A percentile compares a stretch with the other conserved stretches of the same genome.
These are phyloP conservation scores for Seiridium unicorne DNA, from an alignment of 2,329 filamentous ascomycete species.

Conservation along the genomic window DNA sequence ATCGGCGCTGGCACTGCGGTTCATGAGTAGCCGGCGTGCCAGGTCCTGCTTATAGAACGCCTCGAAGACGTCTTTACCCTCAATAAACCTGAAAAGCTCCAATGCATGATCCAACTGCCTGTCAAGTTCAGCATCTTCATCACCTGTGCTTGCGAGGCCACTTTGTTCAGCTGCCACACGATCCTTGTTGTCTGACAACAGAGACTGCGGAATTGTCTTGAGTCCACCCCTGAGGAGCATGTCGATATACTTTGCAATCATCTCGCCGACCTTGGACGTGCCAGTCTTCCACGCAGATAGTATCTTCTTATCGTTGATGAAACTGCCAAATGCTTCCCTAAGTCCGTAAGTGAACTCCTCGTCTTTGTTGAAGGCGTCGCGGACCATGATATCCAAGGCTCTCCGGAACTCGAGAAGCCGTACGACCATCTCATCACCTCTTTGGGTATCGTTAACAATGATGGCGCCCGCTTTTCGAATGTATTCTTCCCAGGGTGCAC, in stretches of 20 bases:
- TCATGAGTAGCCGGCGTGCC: slow-evolving; percentile 85
- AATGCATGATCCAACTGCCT: slow-evolving; percentile 89
- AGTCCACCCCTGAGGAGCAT: slow-evolving; percentile 82
- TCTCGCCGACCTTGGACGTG: slow-evolving; percentile 93
- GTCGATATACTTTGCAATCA: slow-evolving; percentile 98
- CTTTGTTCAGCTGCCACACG: slow-evolving; percentile 56
- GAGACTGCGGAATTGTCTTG: slow-evolving; percentile 72
- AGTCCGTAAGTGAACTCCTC: slow-evolving; percentile 76
- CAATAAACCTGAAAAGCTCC: slow-evolving; percentile 93
- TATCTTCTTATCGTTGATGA: slow-evolving; percentile 87
- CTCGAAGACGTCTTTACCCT: slow-evolving; percentile 97
- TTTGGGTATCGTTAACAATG: slow-evolving; percentile 78
- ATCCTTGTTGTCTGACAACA: slow-evolving; percentile 62
- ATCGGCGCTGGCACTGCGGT: slow-evolving; percentile 87
- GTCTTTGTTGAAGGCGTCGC: slow-evolving; percentile 73
- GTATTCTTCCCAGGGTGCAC: slow-evolving; percentile 73
- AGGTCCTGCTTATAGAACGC: slow-evolving; percentile 99
- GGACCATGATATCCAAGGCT: slow-evolving; percentile 73
- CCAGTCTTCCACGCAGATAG: slow-evolving; percentile 73
- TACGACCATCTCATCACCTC: slow-evolving; percentile 82
- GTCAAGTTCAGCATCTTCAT: slow-evolving; percentile 91
- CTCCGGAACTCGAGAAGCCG: slow-evolving; percentile 79
- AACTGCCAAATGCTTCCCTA: slow-evolving; percentile 80
- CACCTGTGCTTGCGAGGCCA: slow-evolving; percentile 66
- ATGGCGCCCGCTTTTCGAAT: slow-evolving; percentile 71